Conservation (phyloP, 371 early-diverging fungal species). For the Coemansia sp. region DNA sequence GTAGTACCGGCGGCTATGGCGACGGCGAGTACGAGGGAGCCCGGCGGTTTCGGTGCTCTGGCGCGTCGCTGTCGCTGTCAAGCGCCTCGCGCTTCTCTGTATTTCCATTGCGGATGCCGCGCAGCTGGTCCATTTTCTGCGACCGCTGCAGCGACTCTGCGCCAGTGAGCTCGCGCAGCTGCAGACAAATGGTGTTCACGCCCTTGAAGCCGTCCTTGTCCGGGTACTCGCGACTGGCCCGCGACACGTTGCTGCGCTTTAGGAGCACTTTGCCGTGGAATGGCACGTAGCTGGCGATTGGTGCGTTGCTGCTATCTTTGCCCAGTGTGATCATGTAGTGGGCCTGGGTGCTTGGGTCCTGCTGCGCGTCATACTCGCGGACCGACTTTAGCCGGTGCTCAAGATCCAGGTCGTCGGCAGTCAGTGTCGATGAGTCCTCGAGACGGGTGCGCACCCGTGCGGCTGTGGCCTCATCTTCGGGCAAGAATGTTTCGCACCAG, state of each 20-base stretch:
- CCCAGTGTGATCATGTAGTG: conserved; percentile 37
- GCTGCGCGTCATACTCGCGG: conserved; percentile 43
- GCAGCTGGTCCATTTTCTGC: conserved; percentile 14
- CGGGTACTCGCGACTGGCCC: conserved; percentile 13
- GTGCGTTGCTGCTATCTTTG: background rate
- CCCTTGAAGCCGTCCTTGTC: conserved; percentile 29
- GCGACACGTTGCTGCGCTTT: conserved; percentile 37
- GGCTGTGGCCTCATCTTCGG: conserved; percentile 32
- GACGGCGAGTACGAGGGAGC: conserved; percentile 36
- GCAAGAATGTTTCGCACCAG: conserved; percentile 51
- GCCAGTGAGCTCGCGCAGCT: conserved; percentile 39
- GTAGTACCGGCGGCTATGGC: background rate
- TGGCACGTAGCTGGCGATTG: conserved; percentile 36
- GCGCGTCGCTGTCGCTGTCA: conserved; percentile 8
- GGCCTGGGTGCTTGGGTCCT: conserved; percentile 29
- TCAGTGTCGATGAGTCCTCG: background rate
- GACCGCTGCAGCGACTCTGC: conserved; percentile 37
- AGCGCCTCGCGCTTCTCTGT: conserved; percentile 21
- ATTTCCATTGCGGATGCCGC: no score
- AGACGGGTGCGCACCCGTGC: conserved; percentile 16
- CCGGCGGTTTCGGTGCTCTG: conserved; percentile 10
- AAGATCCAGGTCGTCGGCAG: conserved; percentile 10
- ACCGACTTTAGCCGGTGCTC: conserved; percentile 42
- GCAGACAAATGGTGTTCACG: conserved; percentile 31
- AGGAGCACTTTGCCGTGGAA: conserved; percentile 38